Evolutionary conservation across 371 early-diverging fungal species (phyloP).

Genomic region (Blakeslea trispora): DNA sequence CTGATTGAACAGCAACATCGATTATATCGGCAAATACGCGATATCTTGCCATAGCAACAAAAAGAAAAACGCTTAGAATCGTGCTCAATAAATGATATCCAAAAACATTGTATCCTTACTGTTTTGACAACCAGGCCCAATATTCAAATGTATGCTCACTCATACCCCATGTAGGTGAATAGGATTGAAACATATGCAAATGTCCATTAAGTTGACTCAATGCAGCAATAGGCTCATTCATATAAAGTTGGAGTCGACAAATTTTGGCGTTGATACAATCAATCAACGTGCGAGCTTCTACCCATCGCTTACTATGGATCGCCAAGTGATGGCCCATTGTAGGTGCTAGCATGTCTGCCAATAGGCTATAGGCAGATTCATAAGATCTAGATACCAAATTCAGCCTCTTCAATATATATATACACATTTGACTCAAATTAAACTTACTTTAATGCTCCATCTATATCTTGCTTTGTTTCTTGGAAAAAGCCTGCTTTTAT

Average conservation of each 20-base stretch:
- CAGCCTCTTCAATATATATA: neutral
- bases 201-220: slow-evolving; percentile 72
- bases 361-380: slow-evolving; percentile 66
- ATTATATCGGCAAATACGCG: slow-evolving; percentile 78
- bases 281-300: slow-evolving; percentile 58
- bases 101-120: too few species aligned
- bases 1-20: slow-evolving; percentile 68
- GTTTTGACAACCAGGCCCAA: slow-evolving; percentile 83
- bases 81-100: slow-evolving; percentile 1
- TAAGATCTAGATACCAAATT: slow-evolving; percentile 67
- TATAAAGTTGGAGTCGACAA: slow-evolving; percentile 68
- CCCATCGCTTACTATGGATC: slow-evolving; percentile 60
- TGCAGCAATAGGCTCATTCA: slow-evolving; percentile 69
- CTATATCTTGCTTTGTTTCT: slow-evolving; percentile 80
- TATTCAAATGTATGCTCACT: slow-evolving; percentile 74
- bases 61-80: neutral
- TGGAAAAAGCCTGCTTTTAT: slow-evolving; percentile 76
- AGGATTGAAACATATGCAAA: slow-evolving; percentile 60
- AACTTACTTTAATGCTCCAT: slow-evolving; percentile 65
- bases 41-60: slow-evolving; percentile 43
- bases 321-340: slow-evolving; percentile 51
- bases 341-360: slow-evolving; percentile 68
- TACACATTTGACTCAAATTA: neutral
- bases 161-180: slow-evolving; percentile 57
- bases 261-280: slow-evolving; percentile 82